Conservation (phyloP, 345 rosid species). For the Carallia pectinifolia region DNA sequence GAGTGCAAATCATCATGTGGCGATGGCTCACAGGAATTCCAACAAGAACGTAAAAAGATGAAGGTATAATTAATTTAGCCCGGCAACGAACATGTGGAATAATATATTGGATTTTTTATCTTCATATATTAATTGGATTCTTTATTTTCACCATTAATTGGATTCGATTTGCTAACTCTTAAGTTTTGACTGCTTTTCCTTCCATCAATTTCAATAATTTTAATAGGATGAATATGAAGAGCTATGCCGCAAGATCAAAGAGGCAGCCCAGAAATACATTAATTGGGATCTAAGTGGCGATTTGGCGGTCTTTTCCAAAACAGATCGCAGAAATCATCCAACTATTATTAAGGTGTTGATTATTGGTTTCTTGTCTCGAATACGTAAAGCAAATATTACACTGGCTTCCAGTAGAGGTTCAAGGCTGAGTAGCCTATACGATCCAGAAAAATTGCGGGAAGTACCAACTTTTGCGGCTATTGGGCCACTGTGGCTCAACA, state of each 20-base stretch:
- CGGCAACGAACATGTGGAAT: not conserved
- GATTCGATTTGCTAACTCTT: too few species aligned
- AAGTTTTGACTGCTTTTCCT: not conserved
- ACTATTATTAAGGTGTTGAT: conserved; percentile 50
- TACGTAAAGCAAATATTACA: too few species aligned
- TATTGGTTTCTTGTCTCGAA: too few species aligned
- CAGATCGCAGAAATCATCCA: conserved; percentile 47
- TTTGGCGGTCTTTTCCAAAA: conserved; percentile 37
- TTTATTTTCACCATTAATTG: too few species aligned
- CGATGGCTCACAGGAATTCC: conserved; percentile 36
- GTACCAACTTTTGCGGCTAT: too few species aligned
- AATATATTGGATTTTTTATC: too few species aligned
- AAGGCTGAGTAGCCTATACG: too few species aligned
- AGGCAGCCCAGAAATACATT: not conserved
- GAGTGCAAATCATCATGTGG: not conserved
- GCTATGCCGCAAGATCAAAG: conserved; percentile 42
- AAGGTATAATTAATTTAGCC: conserved; percentile 36
- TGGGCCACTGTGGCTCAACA: too few species aligned
- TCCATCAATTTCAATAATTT: not conserved
- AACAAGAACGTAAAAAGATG: conserved; percentile 36
- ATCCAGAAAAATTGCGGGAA: too few species aligned
- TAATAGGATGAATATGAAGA: conserved; percentile 50
- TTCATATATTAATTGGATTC: too few species aligned
- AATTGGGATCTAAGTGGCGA: conserved; percentile 34
- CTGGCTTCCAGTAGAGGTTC: too few species aligned